Evolutionary conservation across 768 basidiomycete species (phyloP).

Genomic region (Auriscalpium microsporum): DNA sequence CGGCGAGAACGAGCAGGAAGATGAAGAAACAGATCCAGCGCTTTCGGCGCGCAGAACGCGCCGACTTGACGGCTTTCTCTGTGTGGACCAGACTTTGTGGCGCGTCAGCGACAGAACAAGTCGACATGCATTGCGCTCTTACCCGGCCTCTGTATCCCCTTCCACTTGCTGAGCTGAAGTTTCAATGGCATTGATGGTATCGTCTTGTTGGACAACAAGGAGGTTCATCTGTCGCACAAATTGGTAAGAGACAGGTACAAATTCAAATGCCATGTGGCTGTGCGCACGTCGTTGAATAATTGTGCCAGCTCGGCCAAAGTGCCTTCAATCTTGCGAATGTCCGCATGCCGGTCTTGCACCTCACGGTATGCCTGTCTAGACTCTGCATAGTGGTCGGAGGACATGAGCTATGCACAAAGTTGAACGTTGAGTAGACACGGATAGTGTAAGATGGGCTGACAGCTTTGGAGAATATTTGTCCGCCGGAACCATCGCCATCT

Average conservation of each 20-base stretch:
- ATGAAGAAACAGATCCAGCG: slow-evolving; percentile 82
- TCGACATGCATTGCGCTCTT: background rate
- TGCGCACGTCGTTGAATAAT: slow-evolving; percentile 70
- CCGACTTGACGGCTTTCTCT: slow-evolving; percentile 58
- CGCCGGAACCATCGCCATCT: slow-evolving; percentile 56
- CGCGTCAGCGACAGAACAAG: background rate
- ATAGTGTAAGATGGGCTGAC: slow-evolving; percentile 29
- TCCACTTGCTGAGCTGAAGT: slow-evolving; percentile 54
- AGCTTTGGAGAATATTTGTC: slow-evolving; percentile 86
- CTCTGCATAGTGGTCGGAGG: slow-evolving; percentile 76
- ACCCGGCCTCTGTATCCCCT: slow-evolving; percentile 66
- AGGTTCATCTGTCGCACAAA: slow-evolving; percentile 53
- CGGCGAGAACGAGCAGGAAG: slow-evolving; percentile 41
- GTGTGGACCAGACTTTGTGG: slow-evolving; percentile 48
- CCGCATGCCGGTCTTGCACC: slow-evolving; percentile 82
- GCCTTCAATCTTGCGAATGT: slow-evolving; percentile 76
- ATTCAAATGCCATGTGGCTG: background rate
- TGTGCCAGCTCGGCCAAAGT: slow-evolving; percentile 86
- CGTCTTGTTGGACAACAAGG: slow-evolving; percentile 74
- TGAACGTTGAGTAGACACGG: too few species aligned
- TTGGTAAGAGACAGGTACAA: background rate
- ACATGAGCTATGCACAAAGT: slow-evolving; percentile 43
- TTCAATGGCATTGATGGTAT: slow-evolving; percentile 58
- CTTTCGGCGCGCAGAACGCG: slow-evolving; percentile 64
- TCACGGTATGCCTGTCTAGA: slow-evolving; percentile 77